These are phyloP conservation scores for Penicillium psychrofluorescens DNA, from an alignment of 495 filamentous ascomycete species.

Conservation along the genomic window DNA sequence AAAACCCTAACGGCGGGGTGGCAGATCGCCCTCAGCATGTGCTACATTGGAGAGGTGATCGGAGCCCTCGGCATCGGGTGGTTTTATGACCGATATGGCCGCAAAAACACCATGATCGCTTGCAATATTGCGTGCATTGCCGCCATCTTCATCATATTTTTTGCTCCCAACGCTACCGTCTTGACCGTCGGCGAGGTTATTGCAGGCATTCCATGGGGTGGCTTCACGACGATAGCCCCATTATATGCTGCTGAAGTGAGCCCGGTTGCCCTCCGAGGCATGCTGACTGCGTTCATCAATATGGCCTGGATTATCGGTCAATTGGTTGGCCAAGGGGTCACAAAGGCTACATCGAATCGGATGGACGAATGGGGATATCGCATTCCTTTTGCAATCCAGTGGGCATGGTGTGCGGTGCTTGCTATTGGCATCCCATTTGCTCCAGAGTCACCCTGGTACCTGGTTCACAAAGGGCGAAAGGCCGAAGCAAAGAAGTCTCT, in stretches of 20 bases:
- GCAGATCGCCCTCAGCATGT: constrained; percentile 61
- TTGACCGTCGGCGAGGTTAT: constrained; percentile 62
- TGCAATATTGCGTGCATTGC: constrained; percentile 46
- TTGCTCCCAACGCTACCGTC: constrained; percentile 51
- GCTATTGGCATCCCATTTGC: constrained; percentile 54
- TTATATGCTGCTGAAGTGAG: constrained; percentile 68
- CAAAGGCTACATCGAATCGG: constrained; percentile 46
- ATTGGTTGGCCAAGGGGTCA: constrained; percentile 57
- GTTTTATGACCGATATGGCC: constrained; percentile 57
- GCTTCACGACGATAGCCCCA: constrained; percentile 65
- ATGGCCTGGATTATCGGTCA: constrained; percentile 69
- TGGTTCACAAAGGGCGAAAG: constrained; percentile 53
- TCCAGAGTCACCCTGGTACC: constrained; percentile 70
- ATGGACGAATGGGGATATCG: constrained; percentile 50
- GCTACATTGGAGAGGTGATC: constrained; percentile 55
- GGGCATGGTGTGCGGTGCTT: constrained; percentile 65
- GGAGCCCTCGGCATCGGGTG: constrained; percentile 60
- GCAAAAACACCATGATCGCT: constrained; percentile 53
- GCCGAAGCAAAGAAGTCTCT: constrained; percentile 54
- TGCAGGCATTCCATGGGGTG: constrained; percentile 65
- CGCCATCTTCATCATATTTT: constrained; percentile 62
- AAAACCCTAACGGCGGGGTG: constrained; percentile 42
- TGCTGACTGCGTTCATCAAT: constrained; percentile 66
- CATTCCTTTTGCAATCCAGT: constrained; percentile 60
- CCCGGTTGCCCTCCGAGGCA: constrained; percentile 57